Conservation (phyloP, 768 basidiomycete species). For the Aureoboletus auriporus region DNA sequence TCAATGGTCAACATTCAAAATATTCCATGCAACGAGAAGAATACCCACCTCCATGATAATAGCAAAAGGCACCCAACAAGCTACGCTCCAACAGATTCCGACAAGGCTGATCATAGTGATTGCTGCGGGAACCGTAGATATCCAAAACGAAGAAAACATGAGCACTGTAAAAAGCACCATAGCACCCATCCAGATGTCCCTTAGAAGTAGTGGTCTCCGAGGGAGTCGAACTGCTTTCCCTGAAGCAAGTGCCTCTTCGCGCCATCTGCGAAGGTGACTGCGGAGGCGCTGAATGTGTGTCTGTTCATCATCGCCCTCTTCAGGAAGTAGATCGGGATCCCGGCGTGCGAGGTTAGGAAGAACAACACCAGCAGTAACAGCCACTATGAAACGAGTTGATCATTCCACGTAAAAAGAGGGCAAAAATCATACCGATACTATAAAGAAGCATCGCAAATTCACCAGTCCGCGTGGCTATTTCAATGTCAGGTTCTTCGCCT, state of each 20-base stretch:
- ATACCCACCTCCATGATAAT: conserved; percentile 89
- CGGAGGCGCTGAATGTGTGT: conserved; percentile 68
- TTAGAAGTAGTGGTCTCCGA: conserved; percentile 83
- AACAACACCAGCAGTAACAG: conserved; percentile 75
- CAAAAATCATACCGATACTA: conserved; percentile 61
- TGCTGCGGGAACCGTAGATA: conserved; percentile 72
- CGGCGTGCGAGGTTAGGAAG: conserved; percentile 81
- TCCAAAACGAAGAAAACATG: conserved; percentile 83
- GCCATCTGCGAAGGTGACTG: conserved; percentile 74
- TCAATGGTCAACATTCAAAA: conserved; percentile 1
- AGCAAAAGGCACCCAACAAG: conserved; percentile 97
- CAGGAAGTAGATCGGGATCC: conserved; percentile 73
- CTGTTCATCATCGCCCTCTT: conserved; percentile 66
- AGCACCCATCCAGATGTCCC: conserved; percentile 92
- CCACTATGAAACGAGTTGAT: conserved; percentile 48
- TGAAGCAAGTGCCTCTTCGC: conserved; percentile 72
- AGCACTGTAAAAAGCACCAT: conserved; percentile 75
- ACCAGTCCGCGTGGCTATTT: conserved; percentile 80
- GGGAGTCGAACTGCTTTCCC: conserved; percentile 78
- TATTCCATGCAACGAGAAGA: conserved; percentile 37
- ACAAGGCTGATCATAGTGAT: conserved; percentile 78
- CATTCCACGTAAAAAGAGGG: not conserved
- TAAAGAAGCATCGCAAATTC: conserved; percentile 88
- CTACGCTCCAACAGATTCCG: conserved; percentile 95
- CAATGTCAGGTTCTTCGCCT: conserved; percentile 70